Evolutionary conservation across 169 alveolate genomes (phyloP).

Genomic region (Plasmodium relictum): DNA sequence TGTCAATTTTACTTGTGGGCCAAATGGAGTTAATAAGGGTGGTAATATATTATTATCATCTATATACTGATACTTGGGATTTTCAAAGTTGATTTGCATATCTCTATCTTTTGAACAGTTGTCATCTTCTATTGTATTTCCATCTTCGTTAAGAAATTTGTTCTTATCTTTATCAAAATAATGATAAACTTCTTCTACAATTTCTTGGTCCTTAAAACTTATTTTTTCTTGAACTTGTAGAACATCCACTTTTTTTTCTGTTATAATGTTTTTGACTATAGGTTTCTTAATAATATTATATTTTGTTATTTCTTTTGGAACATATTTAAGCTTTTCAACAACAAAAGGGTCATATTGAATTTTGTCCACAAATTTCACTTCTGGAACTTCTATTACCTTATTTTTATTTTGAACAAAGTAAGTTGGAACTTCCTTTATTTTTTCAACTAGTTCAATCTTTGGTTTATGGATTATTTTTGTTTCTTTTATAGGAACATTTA

Average conservation of each 20-base stretch:
- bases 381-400: slow-evolving; percentile 82
- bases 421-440: slow-evolving; percentile 77
- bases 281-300: slow-evolving; percentile 81
- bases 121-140: background rate
- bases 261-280: slow-evolving; percentile 75
- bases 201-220: slow-evolving; percentile 79
- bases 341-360: slow-evolving; percentile 78
- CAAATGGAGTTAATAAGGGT: slow-evolving; percentile 72
- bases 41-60: background rate
- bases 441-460: slow-evolving; percentile 76
- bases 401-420: slow-evolving; percentile 68
- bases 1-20: slow-evolving; percentile 49
- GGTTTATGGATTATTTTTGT: slow-evolving; percentile 40
- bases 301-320: slow-evolving; percentile 80
- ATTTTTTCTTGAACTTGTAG: slow-evolving; percentile 60
- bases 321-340: slow-evolving; percentile 80
- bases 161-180: slow-evolving; percentile 54
- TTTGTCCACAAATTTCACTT: slow-evolving; percentile 78
- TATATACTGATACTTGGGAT: background rate
- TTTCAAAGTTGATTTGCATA: background rate
- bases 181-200: slow-evolving; percentile 77
- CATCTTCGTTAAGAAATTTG: background rate
- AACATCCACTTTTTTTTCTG: slow-evolving; percentile 68
- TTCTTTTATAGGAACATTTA: slow-evolving; percentile 15
- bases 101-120: slow-evolving; percentile 3